Percentiles rank a stretch among this genome's conserved stretches.
Evolutionary conservation across 2,329 filamentous ascomycete genomes (phyloP).

Genomic region (Colletotrichum sp.): DNA sequence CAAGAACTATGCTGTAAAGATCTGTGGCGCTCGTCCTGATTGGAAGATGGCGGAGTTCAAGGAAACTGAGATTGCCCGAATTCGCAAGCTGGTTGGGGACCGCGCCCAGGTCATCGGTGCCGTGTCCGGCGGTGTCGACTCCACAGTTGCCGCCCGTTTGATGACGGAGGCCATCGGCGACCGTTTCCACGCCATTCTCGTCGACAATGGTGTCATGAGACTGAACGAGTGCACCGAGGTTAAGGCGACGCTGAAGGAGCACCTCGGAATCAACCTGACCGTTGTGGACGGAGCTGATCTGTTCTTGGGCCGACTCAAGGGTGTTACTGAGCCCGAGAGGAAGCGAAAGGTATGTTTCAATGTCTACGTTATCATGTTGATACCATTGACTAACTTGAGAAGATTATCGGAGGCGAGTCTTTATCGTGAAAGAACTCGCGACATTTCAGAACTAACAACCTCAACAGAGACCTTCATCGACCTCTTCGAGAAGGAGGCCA

Average conservation of each 20-base stretch:
- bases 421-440: too few species aligned
- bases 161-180: conserved; percentile 86
- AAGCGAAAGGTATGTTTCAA: conserved; percentile 92
- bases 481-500: conserved; percentile 60
- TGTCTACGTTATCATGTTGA: conserved; percentile 43
- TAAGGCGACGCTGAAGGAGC: conserved; percentile 76
- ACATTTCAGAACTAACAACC: not conserved
- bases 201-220: conserved; percentile 64
- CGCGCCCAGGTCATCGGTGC: conserved; percentile 77
- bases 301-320: conserved; percentile 79
- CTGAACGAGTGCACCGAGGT: conserved; percentile 85
- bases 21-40: conserved; percentile 77
- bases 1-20: conserved; percentile 82
- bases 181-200: conserved; percentile 76
- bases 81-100: conserved; percentile 81
- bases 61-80: conserved; percentile 79
- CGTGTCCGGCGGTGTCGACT: conserved; percentile 78
- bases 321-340: conserved; percentile 79
- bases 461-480: conserved; percentile 34
- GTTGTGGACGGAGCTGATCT: conserved; percentile 80
- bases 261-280: conserved; percentile 89
- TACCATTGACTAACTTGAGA: not conserved
- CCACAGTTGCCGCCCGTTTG: conserved; percentile 83
- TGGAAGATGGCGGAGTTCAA: conserved; percentile 91
- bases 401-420: not conserved